Conservation (phyloP, 2,329 filamentous ascomycete genomes). For the Colletotrichum karsti region DNA sequence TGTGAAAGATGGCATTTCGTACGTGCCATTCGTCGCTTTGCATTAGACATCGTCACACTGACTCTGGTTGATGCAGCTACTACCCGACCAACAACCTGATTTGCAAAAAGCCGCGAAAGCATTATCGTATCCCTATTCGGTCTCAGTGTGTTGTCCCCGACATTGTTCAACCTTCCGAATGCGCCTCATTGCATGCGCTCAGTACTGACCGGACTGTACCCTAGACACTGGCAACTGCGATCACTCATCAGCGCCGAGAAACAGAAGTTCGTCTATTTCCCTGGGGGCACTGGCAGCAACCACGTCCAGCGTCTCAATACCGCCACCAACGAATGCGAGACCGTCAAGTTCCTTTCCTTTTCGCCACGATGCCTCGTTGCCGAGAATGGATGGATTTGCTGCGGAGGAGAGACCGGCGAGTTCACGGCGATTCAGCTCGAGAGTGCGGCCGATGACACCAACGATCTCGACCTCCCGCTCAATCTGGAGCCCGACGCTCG, state of each 20-base stretch:
- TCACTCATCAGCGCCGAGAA: conserved; percentile 87
- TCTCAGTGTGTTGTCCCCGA: conserved; percentile 57
- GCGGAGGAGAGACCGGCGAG: conserved; percentile 87
- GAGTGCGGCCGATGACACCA: conserved; percentile 41
- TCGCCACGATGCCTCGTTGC: conserved; percentile 88
- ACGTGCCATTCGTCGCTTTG: neutral
- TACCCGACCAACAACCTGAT: conserved; percentile 74
- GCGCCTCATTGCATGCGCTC: neutral
- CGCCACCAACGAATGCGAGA: conserved; percentile 75
- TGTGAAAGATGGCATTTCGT: conserved; percentile 46
- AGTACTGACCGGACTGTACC: conserved; percentile 13
- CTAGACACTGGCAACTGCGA: conserved; percentile 86
- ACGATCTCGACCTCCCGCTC: conserved; percentile 34
- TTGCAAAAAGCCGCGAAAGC: conserved; percentile 66
- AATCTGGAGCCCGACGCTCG: conserved; percentile 45
- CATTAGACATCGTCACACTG: neutral
- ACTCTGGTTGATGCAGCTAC: conserved; percentile 52
- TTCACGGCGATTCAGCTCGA: conserved; percentile 80
- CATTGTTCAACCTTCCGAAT: neutral
- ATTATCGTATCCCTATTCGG: conserved; percentile 73
- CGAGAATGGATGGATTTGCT: conserved; percentile 87
- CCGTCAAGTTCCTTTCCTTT: conserved; percentile 75
- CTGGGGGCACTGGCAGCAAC: conserved; percentile 73
- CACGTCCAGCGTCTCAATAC: conserved; percentile 75
- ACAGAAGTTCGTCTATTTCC: conserved; percentile 84